Base-by-base conservation (phyloP, 441 rosid genomes). In the Biscutella laevigata region DNA sequence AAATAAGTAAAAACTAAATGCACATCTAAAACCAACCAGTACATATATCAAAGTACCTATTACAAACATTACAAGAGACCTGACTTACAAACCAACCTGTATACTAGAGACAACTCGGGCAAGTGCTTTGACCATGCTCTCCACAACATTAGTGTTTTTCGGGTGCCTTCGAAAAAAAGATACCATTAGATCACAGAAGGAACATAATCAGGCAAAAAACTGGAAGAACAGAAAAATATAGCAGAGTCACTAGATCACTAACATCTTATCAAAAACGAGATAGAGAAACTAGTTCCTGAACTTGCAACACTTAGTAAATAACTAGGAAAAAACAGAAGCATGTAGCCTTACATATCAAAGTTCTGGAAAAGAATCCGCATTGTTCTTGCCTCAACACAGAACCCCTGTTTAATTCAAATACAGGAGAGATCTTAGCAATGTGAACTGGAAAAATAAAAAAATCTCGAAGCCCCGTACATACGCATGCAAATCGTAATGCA, bases 41-140 rank as follows among this genome's bases (percentile, higher is more conserved):
- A 46, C 34, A 51, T 59, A 40, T 9, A 39, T 44, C 41, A 68
- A 51, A 29, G 20, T 17, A 52, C 34, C 7, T 19, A 30, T 28
- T 39, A 62, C 7, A 30, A 37, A 52, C 48, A 27, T 52, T 37
- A 45, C 4, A 6, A 20, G 65, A 3, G 26, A 52, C 25, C 22
- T 53, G 19, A 43, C 57, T 5, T 32, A 51, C 26, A 52, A 38
- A 52, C 74, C 71, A 67, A 92, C 99, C 96, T 94, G 97, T 52
- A 89, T 74, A 73, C 77, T 81, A n/a, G 89, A 94, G 73, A 89
- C 97, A 74, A 94, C 96, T 45, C 95, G 94, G 69, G 97, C 97
- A 63, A 94, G 95, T 45, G 99, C 84, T 68, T 89, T 94, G 71
- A 89, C 94, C 88, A 94, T 89, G 66, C 83, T 84, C 84, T 89